These are phyloP conservation scores for Dillenia suffruticosa DNA, from an alignment of 164 flowering plant species.

Conservation along the genomic window DNA sequence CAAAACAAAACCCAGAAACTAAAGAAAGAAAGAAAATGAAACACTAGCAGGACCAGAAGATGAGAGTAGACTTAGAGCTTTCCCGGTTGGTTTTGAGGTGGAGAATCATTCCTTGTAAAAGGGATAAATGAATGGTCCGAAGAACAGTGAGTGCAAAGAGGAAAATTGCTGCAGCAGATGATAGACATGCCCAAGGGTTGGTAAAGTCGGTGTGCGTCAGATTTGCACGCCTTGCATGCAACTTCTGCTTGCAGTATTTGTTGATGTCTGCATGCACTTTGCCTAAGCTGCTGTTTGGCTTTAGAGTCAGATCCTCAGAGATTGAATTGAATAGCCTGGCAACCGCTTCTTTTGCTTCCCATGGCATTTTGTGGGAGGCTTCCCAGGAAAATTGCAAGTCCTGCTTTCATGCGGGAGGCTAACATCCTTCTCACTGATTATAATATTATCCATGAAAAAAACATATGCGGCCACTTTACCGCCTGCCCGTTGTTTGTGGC, in stretches of 20 bases:
- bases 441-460: conserved; percentile 10
- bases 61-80: too few relatives aligned
- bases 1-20: too few relatives aligned
- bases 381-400: too few relatives aligned
- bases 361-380: background rate
- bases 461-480: conserved; percentile 11
- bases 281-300: background rate
- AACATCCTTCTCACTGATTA: conserved; percentile 13
- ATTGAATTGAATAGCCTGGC: conserved; percentile 11
- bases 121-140: conserved; percentile 3
- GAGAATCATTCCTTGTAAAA: too few relatives aligned
- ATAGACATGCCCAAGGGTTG: conserved; percentile 14
- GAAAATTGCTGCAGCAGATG: conserved; percentile 13
- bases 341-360: conserved; percentile 11
- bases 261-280: background rate
- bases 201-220: conserved; percentile 8
- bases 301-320: conserved; percentile 5
- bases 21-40: too few relatives aligned
- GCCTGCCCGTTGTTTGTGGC: background rate
- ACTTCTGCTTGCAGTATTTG: conserved; percentile 3
- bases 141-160: conserved; percentile 13
- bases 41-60: too few relatives aligned
- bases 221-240: conserved; percentile 6
- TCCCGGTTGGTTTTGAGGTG: too few relatives aligned
- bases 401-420: conserved; percentile 1